Conservation (phyloP, 2,329 filamentous ascomycete genomes). For the Phyllosticta citriasiana region DNA sequence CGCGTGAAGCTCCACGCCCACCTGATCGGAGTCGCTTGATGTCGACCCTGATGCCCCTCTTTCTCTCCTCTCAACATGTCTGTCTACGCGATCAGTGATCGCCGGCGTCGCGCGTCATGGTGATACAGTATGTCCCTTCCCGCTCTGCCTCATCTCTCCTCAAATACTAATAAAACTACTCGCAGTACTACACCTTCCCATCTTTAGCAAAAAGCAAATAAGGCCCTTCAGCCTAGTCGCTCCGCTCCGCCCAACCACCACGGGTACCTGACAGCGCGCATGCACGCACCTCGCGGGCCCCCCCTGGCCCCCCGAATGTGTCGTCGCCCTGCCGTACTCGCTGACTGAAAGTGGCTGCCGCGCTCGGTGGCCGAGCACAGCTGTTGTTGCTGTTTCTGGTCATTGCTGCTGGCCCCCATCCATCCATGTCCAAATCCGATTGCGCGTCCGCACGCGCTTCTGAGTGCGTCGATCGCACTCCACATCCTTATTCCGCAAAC, state of each 20-base stretch:
- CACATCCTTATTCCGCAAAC: neutral
- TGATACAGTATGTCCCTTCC: neutral
- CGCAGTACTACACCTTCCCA: neutral
- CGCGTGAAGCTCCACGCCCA: neutral
- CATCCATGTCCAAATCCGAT: neutral
- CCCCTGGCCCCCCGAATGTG: too few species aligned
- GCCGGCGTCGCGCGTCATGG: neutral
- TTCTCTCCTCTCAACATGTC: neutral
- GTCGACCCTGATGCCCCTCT: neutral
- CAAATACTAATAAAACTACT: too few species aligned
- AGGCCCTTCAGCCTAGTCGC: neutral
- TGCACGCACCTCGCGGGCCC: neutral
- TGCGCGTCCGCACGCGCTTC: neutral
- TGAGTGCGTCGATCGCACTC: neutral
- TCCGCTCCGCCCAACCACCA: neutral
- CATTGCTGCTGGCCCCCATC: neutral
- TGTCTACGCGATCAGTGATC: conserved; percentile 1
- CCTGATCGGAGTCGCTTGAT: neutral
- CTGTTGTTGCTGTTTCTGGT: too few species aligned
- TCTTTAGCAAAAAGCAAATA: neutral
- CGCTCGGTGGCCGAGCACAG: too few species aligned
- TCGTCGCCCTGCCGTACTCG: too few species aligned
- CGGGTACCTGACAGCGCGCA: neutral
- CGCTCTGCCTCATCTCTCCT: too few species aligned
- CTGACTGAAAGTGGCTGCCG: too few species aligned